Evolutionary conservation across 2,329 filamentous ascomycete genomes (phyloP).

Genomic region (Claviceps monticola): DNA sequence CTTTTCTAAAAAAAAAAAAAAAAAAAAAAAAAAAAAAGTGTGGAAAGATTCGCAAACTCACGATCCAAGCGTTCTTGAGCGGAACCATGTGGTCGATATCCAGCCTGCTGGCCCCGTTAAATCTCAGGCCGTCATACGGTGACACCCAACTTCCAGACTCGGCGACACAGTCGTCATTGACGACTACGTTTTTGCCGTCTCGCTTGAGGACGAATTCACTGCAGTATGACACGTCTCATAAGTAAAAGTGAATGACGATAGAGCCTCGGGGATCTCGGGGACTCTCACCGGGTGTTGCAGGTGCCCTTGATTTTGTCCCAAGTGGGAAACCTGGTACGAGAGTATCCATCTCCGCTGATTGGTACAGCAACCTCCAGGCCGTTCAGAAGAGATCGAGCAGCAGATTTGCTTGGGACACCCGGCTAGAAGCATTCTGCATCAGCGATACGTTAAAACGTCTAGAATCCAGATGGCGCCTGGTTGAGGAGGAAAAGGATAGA

Average conservation of each 20-base stretch:
- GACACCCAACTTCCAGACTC: constrained; percentile 55
- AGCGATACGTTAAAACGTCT: neutral
- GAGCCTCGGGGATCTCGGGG: neutral
- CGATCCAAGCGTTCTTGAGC: constrained; percentile 66
- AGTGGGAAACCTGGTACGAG: constrained; percentile 54
- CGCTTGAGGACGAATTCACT: constrained; percentile 58
- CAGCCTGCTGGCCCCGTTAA: constrained; percentile 53
- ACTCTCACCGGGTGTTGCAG: constrained; percentile 50
- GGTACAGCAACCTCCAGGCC: constrained; percentile 42
- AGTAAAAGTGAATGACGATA: neutral
- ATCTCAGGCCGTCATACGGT: constrained; percentile 60
- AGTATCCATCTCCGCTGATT: constrained; percentile 43
- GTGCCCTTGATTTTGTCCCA: constrained; percentile 52
- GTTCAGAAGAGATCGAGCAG: constrained; percentile 43
- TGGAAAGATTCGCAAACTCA: constrained; percentile 19
- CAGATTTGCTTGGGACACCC: constrained; percentile 45
- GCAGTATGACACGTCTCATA: neutral
- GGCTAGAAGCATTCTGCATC: constrained; percentile 23
- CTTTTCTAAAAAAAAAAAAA: rapidly evolving
- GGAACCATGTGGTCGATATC: constrained; percentile 81
- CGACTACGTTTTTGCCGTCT: constrained; percentile 52
- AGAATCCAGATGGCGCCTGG: neutral
- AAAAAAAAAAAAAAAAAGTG: neutral
- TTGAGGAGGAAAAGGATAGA: neutral
- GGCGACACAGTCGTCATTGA: constrained; percentile 44